phyloP scores from a whole-genome alignment of 1,139 yeast genomes.

The Pichia sorboxylosa region DNA sequence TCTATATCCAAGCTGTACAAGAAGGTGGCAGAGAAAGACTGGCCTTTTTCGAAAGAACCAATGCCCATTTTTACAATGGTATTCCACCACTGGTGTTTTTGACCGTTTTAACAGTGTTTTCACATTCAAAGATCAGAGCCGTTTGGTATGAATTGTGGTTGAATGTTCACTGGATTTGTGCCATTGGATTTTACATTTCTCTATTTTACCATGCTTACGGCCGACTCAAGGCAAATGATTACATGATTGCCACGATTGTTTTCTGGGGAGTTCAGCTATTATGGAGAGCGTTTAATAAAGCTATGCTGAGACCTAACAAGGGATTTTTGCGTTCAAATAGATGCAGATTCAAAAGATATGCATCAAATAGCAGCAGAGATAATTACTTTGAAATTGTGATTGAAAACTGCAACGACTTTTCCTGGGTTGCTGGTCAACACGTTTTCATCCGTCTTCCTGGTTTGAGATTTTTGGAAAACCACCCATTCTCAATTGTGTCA shows the following conservation, averaged over 20 bases:
- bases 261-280: constrained; percentile 44
- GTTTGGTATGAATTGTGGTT: constrained; percentile 40
- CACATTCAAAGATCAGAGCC: constrained; percentile 35
- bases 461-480: constrained; percentile 39
- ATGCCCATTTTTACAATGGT: constrained; percentile 23
- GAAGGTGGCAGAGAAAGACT: constrained; percentile 37
- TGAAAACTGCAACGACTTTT: constrained; percentile 27
- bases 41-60: constrained; percentile 9
- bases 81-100: constrained; percentile 36
- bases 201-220: constrained; percentile 40
- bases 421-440: constrained; percentile 56
- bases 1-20: constrained; percentile 31
- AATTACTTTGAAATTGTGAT: constrained; percentile 31
- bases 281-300: constrained; percentile 41
- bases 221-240: constrained; percentile 31
- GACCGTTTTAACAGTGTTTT: constrained; percentile 34
- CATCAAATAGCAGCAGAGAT: constrained; percentile 5
- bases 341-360: constrained; percentile 21
- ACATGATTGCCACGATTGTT: constrained; percentile 46
- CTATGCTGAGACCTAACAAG: constrained; percentile 37
- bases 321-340: constrained; percentile 26
- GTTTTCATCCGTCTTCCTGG: constrained; percentile 40
- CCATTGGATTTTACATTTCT: constrained; percentile 41
- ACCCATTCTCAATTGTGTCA: constrained; percentile 51
- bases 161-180: constrained; percentile 50